phyloP scores from a whole-genome alignment of 805 yeast species.

The Suhomyces prunicola region DNA sequence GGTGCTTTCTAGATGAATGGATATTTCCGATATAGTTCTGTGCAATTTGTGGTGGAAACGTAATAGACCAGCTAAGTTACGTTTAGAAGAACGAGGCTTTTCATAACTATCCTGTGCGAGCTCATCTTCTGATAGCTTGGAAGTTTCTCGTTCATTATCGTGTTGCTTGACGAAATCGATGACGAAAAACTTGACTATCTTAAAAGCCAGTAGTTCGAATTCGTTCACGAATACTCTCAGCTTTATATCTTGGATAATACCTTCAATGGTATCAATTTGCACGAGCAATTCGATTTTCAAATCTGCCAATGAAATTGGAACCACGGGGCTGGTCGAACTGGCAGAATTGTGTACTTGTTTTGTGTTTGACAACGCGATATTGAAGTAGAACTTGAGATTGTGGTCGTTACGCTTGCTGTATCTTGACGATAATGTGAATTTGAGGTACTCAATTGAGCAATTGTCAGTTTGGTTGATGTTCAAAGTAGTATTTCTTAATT shows the following conservation, averaged over 20 bases:
- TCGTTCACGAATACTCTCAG: constrained; percentile 21
- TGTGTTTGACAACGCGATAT: constrained; percentile 11
- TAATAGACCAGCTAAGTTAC: constrained; percentile 1
- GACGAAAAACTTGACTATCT: constrained; percentile 15
- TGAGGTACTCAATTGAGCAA: constrained; percentile 17
- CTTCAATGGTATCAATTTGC: constrained; percentile 14
- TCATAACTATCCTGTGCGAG: background rate
- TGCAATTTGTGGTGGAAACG: constrained; percentile 20
- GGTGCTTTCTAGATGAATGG: constrained; percentile 26
- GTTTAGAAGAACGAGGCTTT: background rate
- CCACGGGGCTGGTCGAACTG: background rate
- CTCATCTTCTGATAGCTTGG: background rate
- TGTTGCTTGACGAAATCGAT: constrained; percentile 5
- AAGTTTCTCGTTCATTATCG: background rate
- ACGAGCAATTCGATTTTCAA: constrained; percentile 14
- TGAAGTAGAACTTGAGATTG: constrained; percentile 17
- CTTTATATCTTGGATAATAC: constrained; percentile 17
- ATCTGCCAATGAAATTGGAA: constrained; percentile 4
- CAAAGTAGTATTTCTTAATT: constrained; percentile 13
- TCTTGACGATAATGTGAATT: constrained; percentile 18
- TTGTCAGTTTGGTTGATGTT: constrained; percentile 2
- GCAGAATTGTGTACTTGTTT: constrained; percentile 1
- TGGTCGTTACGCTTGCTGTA: constrained; percentile 13
- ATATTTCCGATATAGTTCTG: constrained; percentile 20
- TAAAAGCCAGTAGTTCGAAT: constrained; percentile 20